These are phyloP conservation scores for Pythium chondricola DNA, from an alignment of 352 stramenopile genomes.

Conservation along the genomic window DNA sequence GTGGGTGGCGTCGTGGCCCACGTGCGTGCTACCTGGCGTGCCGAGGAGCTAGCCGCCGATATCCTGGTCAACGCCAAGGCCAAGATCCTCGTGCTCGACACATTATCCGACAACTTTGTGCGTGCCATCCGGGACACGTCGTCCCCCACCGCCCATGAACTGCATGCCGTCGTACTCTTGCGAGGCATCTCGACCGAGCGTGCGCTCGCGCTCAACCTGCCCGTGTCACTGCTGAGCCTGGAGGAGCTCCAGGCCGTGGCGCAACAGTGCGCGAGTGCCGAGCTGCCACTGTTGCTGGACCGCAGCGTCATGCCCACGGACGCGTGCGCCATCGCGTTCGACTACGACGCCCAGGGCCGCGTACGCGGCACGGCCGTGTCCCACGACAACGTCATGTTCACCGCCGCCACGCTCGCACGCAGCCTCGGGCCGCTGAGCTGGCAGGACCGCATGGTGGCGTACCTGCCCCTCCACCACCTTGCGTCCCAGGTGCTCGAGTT, in stretches of 20 bases:
- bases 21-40: conserved; percentile 45
- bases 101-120: conserved; percentile 39
- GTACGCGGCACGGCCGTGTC: conserved; percentile 53
- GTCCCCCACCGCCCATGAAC: conserved; percentile 11
- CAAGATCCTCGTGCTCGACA: conserved; percentile 55
- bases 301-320: conserved; percentile 30
- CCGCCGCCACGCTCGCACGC: conserved; percentile 47
- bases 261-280: conserved; percentile 15
- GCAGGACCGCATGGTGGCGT: conserved; percentile 51
- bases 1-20: conserved; percentile 54
- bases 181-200: conserved; percentile 13
- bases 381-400: conserved; percentile 85
- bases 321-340: conserved; percentile 54
- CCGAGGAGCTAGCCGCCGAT: conserved; percentile 36
- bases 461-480: conserved; percentile 65
- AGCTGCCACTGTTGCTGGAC: conserved; percentile 15
- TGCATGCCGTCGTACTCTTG: conserved; percentile 49
- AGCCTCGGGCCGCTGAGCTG: conserved; percentile 47
- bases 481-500: conserved; percentile 67
- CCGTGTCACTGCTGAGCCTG: conserved; percentile 39
- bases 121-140: conserved; percentile 24
- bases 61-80: conserved; percentile 51
- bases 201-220: conserved; percentile 17
- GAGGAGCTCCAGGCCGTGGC: conserved; percentile 34
- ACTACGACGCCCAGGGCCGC: conserved; percentile 42